Base-by-base conservation (phyloP, 2,329 filamentous ascomycete genomes). In the Cadophora luteo-olivacea region DNA sequence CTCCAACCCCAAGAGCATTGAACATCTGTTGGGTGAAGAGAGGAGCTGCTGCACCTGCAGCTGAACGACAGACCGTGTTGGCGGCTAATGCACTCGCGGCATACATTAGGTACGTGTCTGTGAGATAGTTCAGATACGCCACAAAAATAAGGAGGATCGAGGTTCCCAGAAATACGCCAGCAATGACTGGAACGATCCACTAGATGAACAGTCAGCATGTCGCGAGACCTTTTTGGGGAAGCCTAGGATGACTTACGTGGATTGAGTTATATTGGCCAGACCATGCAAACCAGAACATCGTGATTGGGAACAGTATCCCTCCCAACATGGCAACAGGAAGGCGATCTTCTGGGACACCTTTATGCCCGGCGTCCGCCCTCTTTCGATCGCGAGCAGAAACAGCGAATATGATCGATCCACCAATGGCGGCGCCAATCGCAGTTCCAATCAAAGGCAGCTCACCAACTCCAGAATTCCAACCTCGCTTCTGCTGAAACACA, bases 401-500 rank as follows among this genome's bases (percentile, higher is more conserved):
- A 14, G 74, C 64, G 70, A 94, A 90, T 51, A 84, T 83, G 7
- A 83, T 66, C 9, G 61, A 38, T 1, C 77, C 70, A 16, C 80
- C 82, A 33, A 83, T 73, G 1, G 78, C 32, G 5, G 78, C 73
- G 0, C 84, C 84, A 16, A 84, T 69, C 0, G 82, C 82, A 5
- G 93, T 86, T 51, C 91, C 91, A 29, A 92, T 77, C 78, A 93
- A 92, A 0, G 91, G 83, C 0, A 92, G 82, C 24, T 89, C 88
- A 48, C 87, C 85, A 38, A 89, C 81, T 4, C 82, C 82, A 4
- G 79, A 75, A 7, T 80, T 82, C 75, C 83, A 83, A 11, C 78
- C 78, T 64, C 85, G 84, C 58, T 77, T 75, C 61, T 77, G 64
- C 22, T 75, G 74, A 32, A 77, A 77, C 4, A 77, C 70, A 14